Evolutionary conservation across 2,329 filamentous ascomycete genomes (phyloP), one percentile per base, ranked within the genome.

Genomic region (Diaporthe longicolla): DNA sequence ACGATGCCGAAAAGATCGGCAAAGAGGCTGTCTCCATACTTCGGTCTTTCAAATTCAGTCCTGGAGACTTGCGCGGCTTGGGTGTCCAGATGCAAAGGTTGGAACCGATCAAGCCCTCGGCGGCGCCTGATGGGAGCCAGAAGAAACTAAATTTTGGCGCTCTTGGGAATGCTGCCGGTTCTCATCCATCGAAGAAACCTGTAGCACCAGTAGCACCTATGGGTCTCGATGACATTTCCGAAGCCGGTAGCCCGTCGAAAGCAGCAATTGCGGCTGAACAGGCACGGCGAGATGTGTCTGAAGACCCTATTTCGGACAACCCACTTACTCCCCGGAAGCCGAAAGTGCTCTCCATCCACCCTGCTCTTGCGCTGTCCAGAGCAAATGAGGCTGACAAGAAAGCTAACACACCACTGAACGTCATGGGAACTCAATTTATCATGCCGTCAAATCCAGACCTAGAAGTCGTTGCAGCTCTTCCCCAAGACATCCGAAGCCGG

Each of bases 41-140:
- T 71, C 92, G 93, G 71, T 92, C 93, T 2, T 96, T 94, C 81
- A 92, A 90, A 32, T 95, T 98, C 78, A 94, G 93, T 3, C 95
- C 97, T 0, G 97, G 96, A 13, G 97, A 99, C 81, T 87, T 99
- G n/a, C 90, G 97, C 79, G 97, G 97, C 0, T 87, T 99, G 13
- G 97, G 97, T 0, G 90, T 98, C 0, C 96, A 98, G 81, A 93
- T 98, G 91, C 97, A 95, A 19, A 98, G 95, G 82, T 88, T 99
- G 5, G 95, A 98, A 78, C 91, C 93, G 0, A 85, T 97, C 78
- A 97, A 94, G 79, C 80, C 84, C 21, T 85, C 87, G 2, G 79
- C 83, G 0, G 84, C 88, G n/a, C 82, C 87, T 1, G 92, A 95
- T 70, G 91, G 93, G 75, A 97, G 95, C 79, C 96, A 98, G 82